Base-by-base conservation (phyloP, 805 yeast species). In the Ascoidea rubescens region DNA sequence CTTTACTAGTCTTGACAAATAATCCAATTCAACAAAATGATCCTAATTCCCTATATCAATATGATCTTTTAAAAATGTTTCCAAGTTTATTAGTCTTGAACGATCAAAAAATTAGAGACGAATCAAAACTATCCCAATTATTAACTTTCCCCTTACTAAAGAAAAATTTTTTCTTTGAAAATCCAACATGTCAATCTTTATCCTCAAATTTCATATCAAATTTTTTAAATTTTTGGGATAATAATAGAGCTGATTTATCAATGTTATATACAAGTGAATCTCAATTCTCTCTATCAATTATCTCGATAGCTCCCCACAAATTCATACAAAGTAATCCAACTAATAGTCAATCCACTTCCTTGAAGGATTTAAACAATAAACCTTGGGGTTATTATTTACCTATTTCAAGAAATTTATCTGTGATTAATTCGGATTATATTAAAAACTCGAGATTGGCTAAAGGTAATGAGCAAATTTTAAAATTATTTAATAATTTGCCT, bases 221-320 rank as follows among this genome's bases (percentile, higher is more conserved):
- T 57, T 93, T 77, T 65, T 70, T 86, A 54, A 79, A 80, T 51
- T 68, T 84, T 49, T 93, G 96, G 95, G 99, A 93, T 68, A 80
- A 86, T 61, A 50, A 55, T 46, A 71, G 99, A 54, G 60, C 72
- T 7, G 90, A 83, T 53, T 70, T 93, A 49, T 63, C 84, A 64
- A 74, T 76, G 47, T 70, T 93, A 33, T 93, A 93, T 64, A 87
- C 93, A 51, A 77, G 78, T 49, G 84, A 83, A 60, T 87, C 97
- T 0, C 87, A 84, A 62, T 91, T 93, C 60, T 89, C 97, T 0
- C 63, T 84, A 52, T 84, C 86, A 55, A 79, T 83, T 28, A 95
- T 88, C 66, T 71, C 87, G 0, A 69, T 81, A 0, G 83, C 84
- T 48, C 91, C 95, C 6, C 68, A 62, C 17, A 21, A 21, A 21